Evolutionary conservation across 1,284 basidiomycete species (phyloP).

Genomic region (Irpex sp.): DNA sequence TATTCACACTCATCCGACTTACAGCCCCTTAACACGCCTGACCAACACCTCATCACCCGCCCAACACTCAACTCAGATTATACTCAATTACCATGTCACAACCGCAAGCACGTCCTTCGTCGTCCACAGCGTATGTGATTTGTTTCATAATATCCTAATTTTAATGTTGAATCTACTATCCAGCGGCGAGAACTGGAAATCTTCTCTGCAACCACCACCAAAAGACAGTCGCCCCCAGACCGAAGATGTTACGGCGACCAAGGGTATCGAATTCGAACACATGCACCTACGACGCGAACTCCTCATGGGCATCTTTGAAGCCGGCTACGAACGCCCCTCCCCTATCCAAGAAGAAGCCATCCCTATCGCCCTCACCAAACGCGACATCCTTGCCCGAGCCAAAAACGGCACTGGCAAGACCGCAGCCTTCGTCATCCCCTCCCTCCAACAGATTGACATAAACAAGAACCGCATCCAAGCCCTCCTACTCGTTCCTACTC

Average conservation of each 20-base stretch:
- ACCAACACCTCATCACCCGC: background rate
- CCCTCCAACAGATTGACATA: conserved; percentile 91
- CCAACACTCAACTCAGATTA: background rate
- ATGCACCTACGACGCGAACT: conserved; percentile 62
- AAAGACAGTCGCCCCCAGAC: conserved; percentile 93
- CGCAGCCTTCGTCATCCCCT: conserved; percentile 97
- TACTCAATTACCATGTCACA: conserved; percentile 32
- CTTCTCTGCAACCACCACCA: conserved; percentile 77
- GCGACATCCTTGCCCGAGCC: conserved; percentile 90
- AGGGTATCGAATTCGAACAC: conserved; percentile 89
- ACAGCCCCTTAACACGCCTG: background rate
- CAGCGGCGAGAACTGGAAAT: conserved; percentile 54
- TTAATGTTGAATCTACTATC: conserved; percentile 2
- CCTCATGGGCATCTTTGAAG: conserved; percentile 91
- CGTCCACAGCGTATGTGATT: conserved; percentile 36
- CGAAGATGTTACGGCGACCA: conserved; percentile 90
- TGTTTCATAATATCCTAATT: background rate
- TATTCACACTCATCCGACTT: background rate
- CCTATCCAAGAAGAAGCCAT: conserved; percentile 99
- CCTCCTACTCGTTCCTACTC: conserved; percentile 90
- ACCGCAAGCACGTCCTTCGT: conserved; percentile 36
- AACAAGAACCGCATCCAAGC: conserved; percentile 91
- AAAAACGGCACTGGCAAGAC: conserved; percentile 96
- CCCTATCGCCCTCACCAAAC: conserved; percentile 81
- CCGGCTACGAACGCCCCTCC: conserved; percentile 94